Conservation (phyloP, 2,329 filamentous ascomycete species). For the Fusarium siculi region DNA sequence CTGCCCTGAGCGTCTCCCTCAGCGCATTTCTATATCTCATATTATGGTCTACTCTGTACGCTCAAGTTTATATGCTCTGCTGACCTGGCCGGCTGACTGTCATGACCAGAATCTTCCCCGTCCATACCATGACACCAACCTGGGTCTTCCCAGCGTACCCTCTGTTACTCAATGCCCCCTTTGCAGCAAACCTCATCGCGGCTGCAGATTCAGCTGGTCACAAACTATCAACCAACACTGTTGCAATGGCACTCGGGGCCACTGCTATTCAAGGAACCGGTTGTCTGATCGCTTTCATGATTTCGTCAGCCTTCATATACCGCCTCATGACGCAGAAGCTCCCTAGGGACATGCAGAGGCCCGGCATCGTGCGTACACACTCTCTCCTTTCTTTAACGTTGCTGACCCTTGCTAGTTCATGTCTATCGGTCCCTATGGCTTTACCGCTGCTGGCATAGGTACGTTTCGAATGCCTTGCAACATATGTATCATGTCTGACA, state of each 20-base stretch:
- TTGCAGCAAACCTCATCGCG: conserved; percentile 69
- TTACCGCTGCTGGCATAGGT: conserved; percentile 60
- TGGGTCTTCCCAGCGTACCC: conserved; percentile 92
- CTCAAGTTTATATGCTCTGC: neutral
- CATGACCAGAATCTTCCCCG: conserved; percentile 62
- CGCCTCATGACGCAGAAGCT: conserved; percentile 90
- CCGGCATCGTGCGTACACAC: conserved; percentile 68
- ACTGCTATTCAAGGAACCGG: conserved; percentile 65
- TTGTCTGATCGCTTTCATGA: conserved; percentile 74
- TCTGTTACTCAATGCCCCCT: conserved; percentile 78
- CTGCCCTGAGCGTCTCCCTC: conserved; percentile 71
- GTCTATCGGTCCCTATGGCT: conserved; percentile 78
- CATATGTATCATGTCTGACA: conserved; percentile 15
- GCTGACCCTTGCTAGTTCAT: conserved; percentile 67
- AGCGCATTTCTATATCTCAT: conserved; percentile 80
- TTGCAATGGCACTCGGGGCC: conserved; percentile 61
- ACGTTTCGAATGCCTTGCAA: neutral
- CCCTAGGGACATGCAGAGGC: conserved; percentile 77
- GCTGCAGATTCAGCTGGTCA: conserved; percentile 47
- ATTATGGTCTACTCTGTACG: conserved; percentile 71
- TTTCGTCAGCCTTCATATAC: conserved; percentile 86
- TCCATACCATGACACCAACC: conserved; percentile 86
- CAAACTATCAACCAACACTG: conserved; percentile 49
- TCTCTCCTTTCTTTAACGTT: no score
- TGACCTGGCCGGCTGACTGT: neutral